Evolutionary conservation across 306 rosid genomes (phyloP).

Genomic region (Pterocarpus santalinus): DNA sequence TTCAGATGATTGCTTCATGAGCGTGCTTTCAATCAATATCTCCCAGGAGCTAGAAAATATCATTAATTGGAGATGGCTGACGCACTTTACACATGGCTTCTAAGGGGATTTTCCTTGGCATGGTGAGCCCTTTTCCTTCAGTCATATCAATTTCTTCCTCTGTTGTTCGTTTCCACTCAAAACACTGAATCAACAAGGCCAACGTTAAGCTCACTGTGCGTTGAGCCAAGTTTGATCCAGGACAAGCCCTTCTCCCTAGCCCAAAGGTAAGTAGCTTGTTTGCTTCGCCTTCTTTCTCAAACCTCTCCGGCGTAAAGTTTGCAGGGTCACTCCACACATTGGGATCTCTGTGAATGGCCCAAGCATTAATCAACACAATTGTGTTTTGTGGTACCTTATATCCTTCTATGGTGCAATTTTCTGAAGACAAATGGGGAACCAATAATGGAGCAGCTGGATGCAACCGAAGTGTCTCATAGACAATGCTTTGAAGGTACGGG

Average conservation of each 20-base stretch:
- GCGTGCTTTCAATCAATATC: no score
- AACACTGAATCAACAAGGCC: constrained; percentile 57
- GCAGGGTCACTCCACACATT: constrained; percentile 51
- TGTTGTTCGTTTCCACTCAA: constrained; percentile 53
- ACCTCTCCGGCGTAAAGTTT: constrained; percentile 63
- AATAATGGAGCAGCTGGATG: constrained; percentile 57
- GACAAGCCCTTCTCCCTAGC: constrained; percentile 60
- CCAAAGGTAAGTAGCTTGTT: constrained; percentile 61
- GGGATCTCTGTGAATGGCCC: constrained; percentile 69
- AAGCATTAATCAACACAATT: constrained; percentile 57
- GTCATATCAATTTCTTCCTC: constrained; percentile 54
- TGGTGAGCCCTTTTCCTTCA: constrained; percentile 41
- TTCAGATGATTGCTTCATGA: no score
- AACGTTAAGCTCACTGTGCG: constrained; percentile 46
- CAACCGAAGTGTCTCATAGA: constrained; percentile 58
- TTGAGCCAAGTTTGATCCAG: constrained; percentile 56
- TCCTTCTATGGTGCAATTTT: constrained; percentile 49
- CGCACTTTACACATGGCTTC: constrained; percentile 61
- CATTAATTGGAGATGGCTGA: background rate
- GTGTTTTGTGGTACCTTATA: constrained; percentile 55
- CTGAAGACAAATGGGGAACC: constrained; percentile 54
- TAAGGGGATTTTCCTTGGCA: constrained; percentile 49
- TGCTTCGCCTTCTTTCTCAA: constrained; percentile 39
- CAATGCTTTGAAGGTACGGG: constrained; percentile 56
- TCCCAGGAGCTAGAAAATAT: background rate